Conservation (phyloP, 202 grass and related monocot species). For the Saccharum hybrid region DNA sequence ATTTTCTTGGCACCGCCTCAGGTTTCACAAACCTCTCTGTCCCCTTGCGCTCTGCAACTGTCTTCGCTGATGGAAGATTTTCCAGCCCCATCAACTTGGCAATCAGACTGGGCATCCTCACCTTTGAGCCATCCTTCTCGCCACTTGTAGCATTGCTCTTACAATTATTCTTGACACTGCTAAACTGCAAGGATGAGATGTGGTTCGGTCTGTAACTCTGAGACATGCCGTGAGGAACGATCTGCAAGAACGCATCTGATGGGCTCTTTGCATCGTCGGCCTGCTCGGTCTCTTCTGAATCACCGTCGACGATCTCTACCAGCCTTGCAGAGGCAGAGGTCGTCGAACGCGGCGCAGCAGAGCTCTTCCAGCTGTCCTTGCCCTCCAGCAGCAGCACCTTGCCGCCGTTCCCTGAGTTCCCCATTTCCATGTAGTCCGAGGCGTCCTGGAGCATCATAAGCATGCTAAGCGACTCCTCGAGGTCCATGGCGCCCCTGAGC, state of each 20-base stretch:
- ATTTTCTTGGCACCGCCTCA: conserved; percentile 52
- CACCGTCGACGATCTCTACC: conserved; percentile 54
- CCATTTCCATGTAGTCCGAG: conserved; percentile 77
- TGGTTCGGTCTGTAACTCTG: conserved; percentile 29
- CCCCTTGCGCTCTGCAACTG: conserved; percentile 37
- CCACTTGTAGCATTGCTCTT: conserved; percentile 36
- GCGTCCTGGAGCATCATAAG: conserved; percentile 90
- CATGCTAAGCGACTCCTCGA: conserved; percentile 87
- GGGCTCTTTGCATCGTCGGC: conserved; percentile 18
- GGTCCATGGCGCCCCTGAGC: conserved; percentile 73
- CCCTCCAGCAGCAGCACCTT: conserved; percentile 73
- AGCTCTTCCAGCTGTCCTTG: conserved; percentile 64
- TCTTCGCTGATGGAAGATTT: conserved; percentile 59
- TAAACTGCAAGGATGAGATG: conserved; percentile 1
- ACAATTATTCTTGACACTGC: neutral
- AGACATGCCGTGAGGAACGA: conserved; percentile 47
- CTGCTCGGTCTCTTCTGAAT: conserved; percentile 38
- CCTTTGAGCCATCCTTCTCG: conserved; percentile 50
- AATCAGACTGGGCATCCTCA: conserved; percentile 77
- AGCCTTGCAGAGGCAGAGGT: conserved; percentile 46
- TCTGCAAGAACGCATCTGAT: conserved; percentile 50
- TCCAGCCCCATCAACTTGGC: conserved; percentile 97
- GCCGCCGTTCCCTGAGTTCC: conserved; percentile 47
- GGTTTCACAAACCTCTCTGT: conserved; percentile 58
- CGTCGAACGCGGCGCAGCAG: neutral